Evolutionary conservation across 768 basidiomycete species (phyloP).

Genomic region (Hygrocybe punicea): DNA sequence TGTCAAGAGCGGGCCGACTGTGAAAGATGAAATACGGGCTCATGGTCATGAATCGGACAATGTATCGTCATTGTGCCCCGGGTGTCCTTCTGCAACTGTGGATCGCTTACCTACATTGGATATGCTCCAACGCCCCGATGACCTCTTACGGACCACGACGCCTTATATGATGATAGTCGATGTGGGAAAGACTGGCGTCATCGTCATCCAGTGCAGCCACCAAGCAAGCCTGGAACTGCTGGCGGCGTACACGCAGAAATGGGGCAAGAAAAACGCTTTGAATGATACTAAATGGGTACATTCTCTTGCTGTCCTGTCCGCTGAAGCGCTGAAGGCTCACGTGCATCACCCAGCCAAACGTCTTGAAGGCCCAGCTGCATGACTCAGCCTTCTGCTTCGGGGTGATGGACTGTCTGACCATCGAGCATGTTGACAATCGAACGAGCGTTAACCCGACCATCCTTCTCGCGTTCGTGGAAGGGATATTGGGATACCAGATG

Average conservation of each 20-base stretch:
- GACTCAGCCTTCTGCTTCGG: conserved; percentile 37
- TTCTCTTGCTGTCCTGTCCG: neutral
- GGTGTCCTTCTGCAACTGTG: conserved; percentile 7
- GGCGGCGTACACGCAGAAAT: conserved; percentile 36
- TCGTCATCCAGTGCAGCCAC: conserved; percentile 38
- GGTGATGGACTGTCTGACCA: conserved; percentile 32
- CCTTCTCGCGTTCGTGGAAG: conserved; percentile 40
- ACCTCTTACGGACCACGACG: conserved; percentile 29
- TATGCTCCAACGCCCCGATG: conserved; percentile 31
- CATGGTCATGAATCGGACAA: conserved; percentile 9
- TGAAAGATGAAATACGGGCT: conserved; percentile 35
- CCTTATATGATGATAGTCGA: conserved; percentile 38
- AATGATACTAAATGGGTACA: conserved; percentile 27
- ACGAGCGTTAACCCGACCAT: conserved; percentile 32
- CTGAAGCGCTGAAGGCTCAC: neutral
- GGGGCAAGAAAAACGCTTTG: conserved; percentile 32
- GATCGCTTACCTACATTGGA: conserved; percentile 28
- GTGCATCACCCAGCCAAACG: conserved; percentile 21
- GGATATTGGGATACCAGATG: conserved; percentile 37
- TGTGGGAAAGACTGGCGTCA: conserved; percentile 15
- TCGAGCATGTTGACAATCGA: conserved; percentile 27
- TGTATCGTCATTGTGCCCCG: neutral
- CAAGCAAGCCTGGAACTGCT: conserved; percentile 37
- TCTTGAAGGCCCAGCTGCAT: conserved; percentile 32
- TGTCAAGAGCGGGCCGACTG: conserved; percentile 2